phyloP scores from a whole-genome alignment of 495 filamentous ascomycete species.

The Friedmanniomyces endolithicus region DNA sequence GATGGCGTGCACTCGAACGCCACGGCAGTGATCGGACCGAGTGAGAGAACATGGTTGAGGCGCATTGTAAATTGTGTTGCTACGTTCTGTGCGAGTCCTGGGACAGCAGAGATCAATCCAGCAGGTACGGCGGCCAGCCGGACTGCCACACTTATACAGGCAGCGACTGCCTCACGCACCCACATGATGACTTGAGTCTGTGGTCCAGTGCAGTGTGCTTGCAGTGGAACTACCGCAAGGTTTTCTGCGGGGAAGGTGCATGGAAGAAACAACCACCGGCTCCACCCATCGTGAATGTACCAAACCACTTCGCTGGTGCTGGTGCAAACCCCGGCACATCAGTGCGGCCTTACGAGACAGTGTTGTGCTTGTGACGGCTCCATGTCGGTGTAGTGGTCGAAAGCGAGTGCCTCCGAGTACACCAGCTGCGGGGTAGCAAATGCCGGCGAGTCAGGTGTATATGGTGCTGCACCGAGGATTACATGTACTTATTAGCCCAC shows the following conservation, averaged over 20 bases:
- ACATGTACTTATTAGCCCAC: too few species aligned
- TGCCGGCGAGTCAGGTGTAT: too few species aligned
- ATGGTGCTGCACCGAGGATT: too few species aligned
- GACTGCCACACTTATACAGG: background rate
- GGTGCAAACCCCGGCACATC: background rate
- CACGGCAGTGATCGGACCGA: background rate
- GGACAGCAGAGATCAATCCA: background rate
- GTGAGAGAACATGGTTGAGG: background rate
- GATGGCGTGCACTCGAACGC: constrained; percentile 12
- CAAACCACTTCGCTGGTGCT: background rate
- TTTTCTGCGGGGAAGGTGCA: background rate
- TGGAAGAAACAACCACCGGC: background rate
- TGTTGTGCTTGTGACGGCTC: too few species aligned
- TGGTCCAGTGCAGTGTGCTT: background rate
- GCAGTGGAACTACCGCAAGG: background rate
- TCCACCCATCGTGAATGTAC: too few species aligned
- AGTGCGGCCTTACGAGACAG: too few species aligned
- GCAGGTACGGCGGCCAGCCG: background rate
- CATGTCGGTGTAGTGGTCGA: too few species aligned
- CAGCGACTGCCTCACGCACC: background rate
- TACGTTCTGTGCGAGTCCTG: background rate
- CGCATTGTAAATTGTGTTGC: background rate
- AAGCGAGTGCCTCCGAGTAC: too few species aligned
- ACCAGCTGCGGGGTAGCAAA: too few species aligned
- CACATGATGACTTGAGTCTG: too few species aligned